Conservation (phyloP, 179 eudicot species). For the Heliamphora ciliata region DNA sequence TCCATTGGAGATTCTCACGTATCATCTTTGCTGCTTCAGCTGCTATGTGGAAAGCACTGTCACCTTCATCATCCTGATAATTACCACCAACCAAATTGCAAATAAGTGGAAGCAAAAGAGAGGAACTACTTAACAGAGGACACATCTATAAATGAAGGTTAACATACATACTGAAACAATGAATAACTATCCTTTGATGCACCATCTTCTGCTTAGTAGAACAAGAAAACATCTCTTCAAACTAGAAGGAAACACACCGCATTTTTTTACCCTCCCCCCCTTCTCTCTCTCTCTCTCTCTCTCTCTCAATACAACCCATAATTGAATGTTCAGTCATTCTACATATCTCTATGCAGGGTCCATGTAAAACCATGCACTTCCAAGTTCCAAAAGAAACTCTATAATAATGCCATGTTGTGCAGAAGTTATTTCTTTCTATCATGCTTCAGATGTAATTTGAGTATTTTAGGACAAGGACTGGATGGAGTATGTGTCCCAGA, state of each 20-base stretch:
- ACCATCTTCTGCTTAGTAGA: conserved; percentile 3
- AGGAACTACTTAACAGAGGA: not conserved
- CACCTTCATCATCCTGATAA: conserved; percentile 93
- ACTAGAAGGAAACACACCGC: not conserved
- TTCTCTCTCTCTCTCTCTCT: too few relatives aligned
- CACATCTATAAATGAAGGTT: not conserved
- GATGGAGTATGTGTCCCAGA: not conserved
- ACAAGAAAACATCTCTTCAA: conserved; percentile 1
- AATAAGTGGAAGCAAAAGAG: not conserved
- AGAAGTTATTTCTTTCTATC: not conserved
- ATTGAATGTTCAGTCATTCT: not conserved
- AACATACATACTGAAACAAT: not conserved
- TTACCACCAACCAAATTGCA: conserved; percentile 8
- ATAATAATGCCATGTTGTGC: not conserved
- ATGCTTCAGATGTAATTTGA: not conserved
- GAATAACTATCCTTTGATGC: not conserved
- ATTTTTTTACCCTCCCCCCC: not conserved
- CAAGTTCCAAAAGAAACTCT: not conserved
- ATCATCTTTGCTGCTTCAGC: conserved; percentile 98
- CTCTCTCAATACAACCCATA: not conserved
- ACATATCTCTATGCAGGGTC: not conserved
- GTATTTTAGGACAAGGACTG: not conserved
- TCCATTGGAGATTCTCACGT: conserved; percentile 94
- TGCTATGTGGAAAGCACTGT: conserved; percentile 98
- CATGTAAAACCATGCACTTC: not conserved